Evolutionary conservation across 2,329 filamentous ascomycete species (phyloP), one percentile per base, ranked within the genome.

Genomic region (Podosphaera leucotricha): DNA sequence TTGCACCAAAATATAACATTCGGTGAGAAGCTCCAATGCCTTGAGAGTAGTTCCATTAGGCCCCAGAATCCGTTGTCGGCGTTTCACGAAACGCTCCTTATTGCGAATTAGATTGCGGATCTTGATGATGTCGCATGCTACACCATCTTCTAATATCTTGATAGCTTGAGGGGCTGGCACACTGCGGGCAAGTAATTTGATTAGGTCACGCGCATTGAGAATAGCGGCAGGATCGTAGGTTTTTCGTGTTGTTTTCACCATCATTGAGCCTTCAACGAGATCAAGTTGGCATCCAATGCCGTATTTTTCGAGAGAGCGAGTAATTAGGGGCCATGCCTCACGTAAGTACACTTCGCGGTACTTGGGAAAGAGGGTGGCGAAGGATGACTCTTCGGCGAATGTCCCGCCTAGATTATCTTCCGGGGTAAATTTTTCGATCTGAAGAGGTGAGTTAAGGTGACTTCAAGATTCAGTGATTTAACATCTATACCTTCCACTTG

Each of bases 71-170:
- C 90, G 71, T 63, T 98, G 90, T 41, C 90, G 73, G 45, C 90
- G 71, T 67, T 98, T 98, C 43, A 93, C 82, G 56, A 95, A 98
- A 46, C 85, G 75, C 52, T 95, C 86, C 62, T 94, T 94, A 62
- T 87, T 94, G 49, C 81, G 71, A 22, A 95, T 84, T 41, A 94
- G 68, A 56, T 75, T 87, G 48, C 85, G 72, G 54, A 94, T 92
- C 67, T 94, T 95, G 66, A 98, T 87, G 46, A 98, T 79, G 61
- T 98, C 90, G 66, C 82, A 86, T 10, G 86, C 86, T 41, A 87
- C 70, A 21, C 79, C 84, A 60, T 98, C 90, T 40, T 95, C 80
- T 46, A 98, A 71, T 43, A 98, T 92, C 62, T 92, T 92, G 54
- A 98, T 63, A 2, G 90, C 90, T 65, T 94, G 84, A 5, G 85